Base-by-base conservation (phyloP, 225 moss, liverwort and hornwort species). In the Bryoerythrophyllum caledonicum region DNA sequence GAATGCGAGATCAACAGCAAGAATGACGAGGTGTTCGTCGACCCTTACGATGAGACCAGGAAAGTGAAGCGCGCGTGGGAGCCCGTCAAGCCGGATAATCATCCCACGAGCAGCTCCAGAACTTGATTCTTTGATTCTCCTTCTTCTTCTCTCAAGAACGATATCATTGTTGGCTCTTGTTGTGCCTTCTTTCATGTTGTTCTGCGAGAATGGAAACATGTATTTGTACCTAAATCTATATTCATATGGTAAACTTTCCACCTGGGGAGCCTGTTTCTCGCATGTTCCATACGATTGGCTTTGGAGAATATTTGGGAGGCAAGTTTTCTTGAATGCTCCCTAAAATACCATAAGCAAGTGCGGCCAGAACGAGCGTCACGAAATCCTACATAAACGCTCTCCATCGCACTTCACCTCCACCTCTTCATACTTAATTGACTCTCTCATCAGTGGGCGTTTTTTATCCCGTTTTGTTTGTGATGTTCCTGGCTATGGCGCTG, bases 1-100 rank as follows among this genome's bases (percentile, higher is more conserved):
- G 87, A 85, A 46, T 87, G 87, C 12, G 84, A 87, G 30, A 84
- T 87, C 35, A 74, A 85, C 28, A 77, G 72, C 16, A 79, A 74
- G 40, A 74, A 78, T 23, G 82, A 87, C 10, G 74, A 77, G 35
- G 79, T 87, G 12, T 80, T 85, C 43, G 82, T 85, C 14, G 82
- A 87, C 67, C 80, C 84, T 1, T 21, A 65, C 9, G 71, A 87
- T 0, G 78, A 55, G 74, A 49, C 37, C 3, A 71, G 82, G 55
- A 80, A 82, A 63, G 79, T 84, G n/a, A 85, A 87, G 60, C 58
- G 84, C 40, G 80, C 79, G 8, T 87, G 84, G 87, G 82, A 82
- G 63, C 74, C 80, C 2, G 77, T 82, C 23, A 51, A 63, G 56
- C 53, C 30, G 0, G 78, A 85, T 27, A 70, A 71, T 12, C 38